Base-by-base conservation (phyloP, 352 stramenopile species). In the Phytophthora kernoviae region DNA sequence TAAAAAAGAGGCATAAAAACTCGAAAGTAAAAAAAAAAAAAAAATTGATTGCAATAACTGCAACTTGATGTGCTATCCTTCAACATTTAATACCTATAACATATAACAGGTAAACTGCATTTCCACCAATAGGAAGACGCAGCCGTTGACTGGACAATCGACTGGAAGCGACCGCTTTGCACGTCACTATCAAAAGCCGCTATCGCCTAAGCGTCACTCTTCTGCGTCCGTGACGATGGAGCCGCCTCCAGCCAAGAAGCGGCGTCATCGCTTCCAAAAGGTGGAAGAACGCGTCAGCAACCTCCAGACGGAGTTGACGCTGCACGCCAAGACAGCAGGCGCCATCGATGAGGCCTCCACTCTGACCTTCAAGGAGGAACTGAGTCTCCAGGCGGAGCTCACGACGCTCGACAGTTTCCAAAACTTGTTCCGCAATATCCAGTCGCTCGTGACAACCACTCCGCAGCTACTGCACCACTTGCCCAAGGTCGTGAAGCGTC, bases 401-500 rank as follows among this genome's bases (percentile, higher is more conserved):
- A 91, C 85, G 45, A 93, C 82, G 37, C 81, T 94, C 58, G 84
- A 92, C 52, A 84, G 69, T 54, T 96, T 93, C 69, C 87, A 96
- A 67, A 17, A 66, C 24, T 56, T 93, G 14, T 87, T 83, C 58
- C 87, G 85, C 54, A 72, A 81, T 53, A 58, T 96, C 26, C 74
- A 88, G 66, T 72, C 77, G 32, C 70, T 96, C 20, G 81, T 88
- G 40, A 88, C 79, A 39, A 94, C 87, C 21, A 96, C 85, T 54
- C 81, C 87, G 45, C 87, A 96, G 46, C 58, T 96, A 49, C 58
- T 96, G 57, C 79, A 94, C 40, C 81, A 96, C 70, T 54, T 93
- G 12, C 75, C 77, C 34, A 91, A 90, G 54, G 79, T 96, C 20
- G 75, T 89, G 20, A 73, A 71, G 24, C 55, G 79, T 12, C 68